Percentiles rank a stretch among this genome's conserved stretches.
Evolutionary conservation across 2,329 filamentous ascomycete species (phyloP).

Genomic region (Calonectria crousiana): DNA sequence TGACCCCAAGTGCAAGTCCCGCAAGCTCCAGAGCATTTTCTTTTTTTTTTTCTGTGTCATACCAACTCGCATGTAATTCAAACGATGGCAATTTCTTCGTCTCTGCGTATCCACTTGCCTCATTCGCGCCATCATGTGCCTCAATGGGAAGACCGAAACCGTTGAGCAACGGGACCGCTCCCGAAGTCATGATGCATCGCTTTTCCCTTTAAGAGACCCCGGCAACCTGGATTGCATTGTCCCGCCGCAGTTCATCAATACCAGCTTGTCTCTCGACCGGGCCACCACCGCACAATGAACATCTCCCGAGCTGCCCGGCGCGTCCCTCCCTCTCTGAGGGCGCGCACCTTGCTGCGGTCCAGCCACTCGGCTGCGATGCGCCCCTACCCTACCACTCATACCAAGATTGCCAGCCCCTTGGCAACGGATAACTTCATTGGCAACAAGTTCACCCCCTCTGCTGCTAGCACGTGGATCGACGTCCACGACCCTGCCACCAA

Average conservation of each 20-base stretch:
- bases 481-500: constrained; percentile 84
- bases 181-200: neutral
- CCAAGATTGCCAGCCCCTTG: constrained; percentile 65
- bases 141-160: neutral
- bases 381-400: constrained; percentile 23
- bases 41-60: neutral
- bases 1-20: neutral
- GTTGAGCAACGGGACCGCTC: neutral
- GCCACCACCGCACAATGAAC: neutral
- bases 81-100: neutral
- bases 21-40: neutral
- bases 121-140: neutral
- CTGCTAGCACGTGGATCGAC: constrained; percentile 77
- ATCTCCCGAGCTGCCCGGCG: constrained; percentile 22
- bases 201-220: constrained; percentile 13
- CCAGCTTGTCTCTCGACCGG: neutral
- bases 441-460: constrained; percentile 76
- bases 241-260: neutral
- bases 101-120: constrained; percentile 8
- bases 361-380: constrained; percentile 27
- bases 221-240: neutral
- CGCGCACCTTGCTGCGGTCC: constrained; percentile 16
- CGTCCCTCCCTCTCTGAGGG: constrained; percentile 21
- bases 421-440: constrained; percentile 82
- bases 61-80: neutral